Conservation (phyloP, 192 early-diverging fungal species). For the Coemansia aciculifera region DNA sequence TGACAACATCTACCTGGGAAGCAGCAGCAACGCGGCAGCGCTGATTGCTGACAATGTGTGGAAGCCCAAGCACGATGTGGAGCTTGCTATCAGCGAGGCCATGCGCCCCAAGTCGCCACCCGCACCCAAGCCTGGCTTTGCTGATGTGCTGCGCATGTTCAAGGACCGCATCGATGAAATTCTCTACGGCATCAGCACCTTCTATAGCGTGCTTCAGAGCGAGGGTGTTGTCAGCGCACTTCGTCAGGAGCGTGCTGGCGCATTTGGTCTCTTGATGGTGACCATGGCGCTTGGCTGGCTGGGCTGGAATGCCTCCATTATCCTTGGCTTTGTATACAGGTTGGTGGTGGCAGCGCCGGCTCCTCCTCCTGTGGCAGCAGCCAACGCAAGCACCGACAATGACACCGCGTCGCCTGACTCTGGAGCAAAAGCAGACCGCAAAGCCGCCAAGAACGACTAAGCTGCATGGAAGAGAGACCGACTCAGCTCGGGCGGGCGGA, state of each 20-base stretch:
- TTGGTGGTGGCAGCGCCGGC: constrained; percentile 4
- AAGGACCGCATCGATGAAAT: constrained; percentile 37
- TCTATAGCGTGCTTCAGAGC: constrained; percentile 17
- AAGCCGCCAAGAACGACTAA: constrained; percentile 13
- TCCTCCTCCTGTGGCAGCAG: constrained; percentile 4
- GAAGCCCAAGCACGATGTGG: constrained; percentile 72
- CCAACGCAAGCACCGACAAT: not conserved
- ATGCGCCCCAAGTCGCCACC: constrained; percentile 31
- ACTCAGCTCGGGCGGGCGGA: not conserved
- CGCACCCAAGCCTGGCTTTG: constrained; percentile 12
- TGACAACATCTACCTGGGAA: constrained; percentile 89
- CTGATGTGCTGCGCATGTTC: constrained; percentile 20
- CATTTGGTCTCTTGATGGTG: constrained; percentile 33
- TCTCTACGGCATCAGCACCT: constrained; percentile 20
- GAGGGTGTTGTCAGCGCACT: constrained; percentile 30
- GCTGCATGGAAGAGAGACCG: not conserved
- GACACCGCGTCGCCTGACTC: not conserved
- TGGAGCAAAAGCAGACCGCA: not conserved
- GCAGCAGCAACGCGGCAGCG: constrained; percentile 67
- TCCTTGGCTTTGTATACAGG: constrained; percentile 18
- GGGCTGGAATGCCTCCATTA: constrained; percentile 29
- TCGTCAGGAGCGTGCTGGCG: constrained; percentile 33
- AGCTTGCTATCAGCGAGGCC: constrained; percentile 52
- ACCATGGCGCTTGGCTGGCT: constrained; percentile 36
- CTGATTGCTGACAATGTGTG: constrained; percentile 75